Conservation (phyloP, 2,329 filamentous ascomycete genomes). For the Alternaria incomplexa region DNA sequence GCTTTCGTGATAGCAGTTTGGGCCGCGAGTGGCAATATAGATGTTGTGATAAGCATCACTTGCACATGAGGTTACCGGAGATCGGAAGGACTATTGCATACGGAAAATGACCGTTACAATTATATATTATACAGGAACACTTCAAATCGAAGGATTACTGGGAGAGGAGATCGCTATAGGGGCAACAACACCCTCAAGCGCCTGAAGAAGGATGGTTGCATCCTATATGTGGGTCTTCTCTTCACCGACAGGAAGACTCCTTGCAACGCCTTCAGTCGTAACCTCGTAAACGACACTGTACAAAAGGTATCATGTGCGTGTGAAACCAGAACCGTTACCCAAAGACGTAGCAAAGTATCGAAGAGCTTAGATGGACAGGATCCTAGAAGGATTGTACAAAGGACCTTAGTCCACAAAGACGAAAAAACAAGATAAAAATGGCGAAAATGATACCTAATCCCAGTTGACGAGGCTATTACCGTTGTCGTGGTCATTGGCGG, state of each 20-base stretch:
- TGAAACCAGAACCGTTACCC: constrained; percentile 7
- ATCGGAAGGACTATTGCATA: background rate
- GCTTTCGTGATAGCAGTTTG: background rate
- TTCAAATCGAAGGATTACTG: constrained; percentile 1
- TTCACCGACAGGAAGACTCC: constrained; percentile 8
- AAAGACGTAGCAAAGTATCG: background rate
- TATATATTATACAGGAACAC: constrained; percentile 25
- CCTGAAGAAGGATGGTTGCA: constrained; percentile 11
- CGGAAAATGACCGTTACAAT: constrained; percentile 10
- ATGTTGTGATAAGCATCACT: background rate
- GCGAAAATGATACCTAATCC: constrained; percentile 16
- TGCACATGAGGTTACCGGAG: background rate
- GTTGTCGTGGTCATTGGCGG: constrained; percentile 23
- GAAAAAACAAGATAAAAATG: background rate
- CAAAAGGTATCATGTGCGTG: constrained; percentile 17
- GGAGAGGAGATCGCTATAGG: constrained; percentile 15
- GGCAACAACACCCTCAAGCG: constrained; percentile 23
- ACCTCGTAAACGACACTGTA: constrained; percentile 15
- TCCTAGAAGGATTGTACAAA: background rate
- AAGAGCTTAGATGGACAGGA: background rate
- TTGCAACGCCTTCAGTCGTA: constrained; percentile 15
- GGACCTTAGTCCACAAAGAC: background rate
- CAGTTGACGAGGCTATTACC: constrained; percentile 33
- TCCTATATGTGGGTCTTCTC: constrained; percentile 8
- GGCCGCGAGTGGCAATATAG: background rate